Evolutionary conservation across 495 filamentous ascomycete species (phyloP), one percentile per base, ranked within the genome.

Genomic region (Aspergillus saccharolyticus): DNA sequence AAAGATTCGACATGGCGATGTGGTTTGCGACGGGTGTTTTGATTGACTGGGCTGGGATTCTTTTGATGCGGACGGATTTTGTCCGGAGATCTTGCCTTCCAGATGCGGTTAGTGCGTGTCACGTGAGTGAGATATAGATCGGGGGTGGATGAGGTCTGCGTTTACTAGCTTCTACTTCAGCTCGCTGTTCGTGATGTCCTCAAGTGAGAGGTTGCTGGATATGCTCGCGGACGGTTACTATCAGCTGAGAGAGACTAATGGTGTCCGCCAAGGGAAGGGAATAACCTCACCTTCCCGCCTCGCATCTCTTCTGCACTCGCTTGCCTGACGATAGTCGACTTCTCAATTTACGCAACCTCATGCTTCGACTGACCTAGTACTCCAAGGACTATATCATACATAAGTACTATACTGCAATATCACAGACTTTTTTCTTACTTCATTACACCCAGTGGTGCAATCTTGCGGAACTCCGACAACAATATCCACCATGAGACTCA

Each of bases 51-150:
- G 52, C 57, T 53, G 25, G 53, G 44, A 53, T 48, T 28, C 55
- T 68, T 59, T 39, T 62, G 64, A 62, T 63, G 58, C 66, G 60
- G 63, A 64, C 54, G 67, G 71, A 74, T 70, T 74, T 74, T 73
- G 70, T 69, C 66, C 61, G 59, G 64, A 52, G 59, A 56, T 52
- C 58, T 47, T 24, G 53, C 44, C 28, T 54, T 58, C 66, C 59
- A 33, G 46, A 72, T 59, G 20, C 47, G 67, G 67, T 69, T 75
- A 74, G 72, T 33, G 55, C 18, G 1, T 1, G 15, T 21, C 70
- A 74, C 66, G 69, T 73, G 67, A 66, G n/a, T 1, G 6, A 4
- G 39, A 39, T 63, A 59, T 56, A 59, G 48, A 62, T 53, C 42
- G 25, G 25, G 24, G 33, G 12, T 10, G 7, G 33, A 12, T 39